Evolutionary conservation across 371 early-diverging fungal species (phyloP), one percentile per base, ranked within the genome.

Genomic region (Apophysomyces variabilis): DNA sequence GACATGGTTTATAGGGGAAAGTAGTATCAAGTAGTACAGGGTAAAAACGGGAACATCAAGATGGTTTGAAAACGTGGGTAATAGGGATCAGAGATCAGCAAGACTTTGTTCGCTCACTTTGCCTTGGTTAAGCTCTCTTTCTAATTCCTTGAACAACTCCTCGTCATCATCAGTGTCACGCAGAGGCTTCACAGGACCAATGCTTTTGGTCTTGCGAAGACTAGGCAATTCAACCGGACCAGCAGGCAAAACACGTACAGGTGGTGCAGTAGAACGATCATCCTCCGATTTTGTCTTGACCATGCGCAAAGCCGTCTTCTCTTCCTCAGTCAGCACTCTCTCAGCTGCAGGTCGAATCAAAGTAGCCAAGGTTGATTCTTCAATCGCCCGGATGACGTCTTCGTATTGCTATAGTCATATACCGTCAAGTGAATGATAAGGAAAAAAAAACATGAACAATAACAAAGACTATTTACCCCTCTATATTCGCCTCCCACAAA

Each of bases 101-200:
- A 76, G 58, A 59, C 71, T 69, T 9, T 66, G 41, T 18, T 54
- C 26, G 6, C 45, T 35, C 39, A 65, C 38, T 39, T 72, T 78
- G 43, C 79, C 82, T 44, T 70, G 66, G 35, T 61, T 70, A 13
- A 81, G 41, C 18, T 81, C 82, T 38, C 70, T 50, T 57, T 78
- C 82, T 37, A 81, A 57, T 26, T 67, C 68, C 60, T 67, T 66
- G 6, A 81, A 68, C 32, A 81, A 57, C 6, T 62, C 73, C 46
- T 78, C 82, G 61, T 81, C 82, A 65, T 81, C 82, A 64, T 78
- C 79, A 26, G 63, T 66, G 18, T 76, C 79, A 26, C 71, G 74
- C n/a, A 76, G 58, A 16, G 74, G 72, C 37, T 66, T 56, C 4
- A 77, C 74, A 2, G 68, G 69, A 36, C 69, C 73, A 26, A 43